Evolutionary conservation across 208 protist species (phyloP).

Genomic region (Trypanosoma boissoni): DNA sequence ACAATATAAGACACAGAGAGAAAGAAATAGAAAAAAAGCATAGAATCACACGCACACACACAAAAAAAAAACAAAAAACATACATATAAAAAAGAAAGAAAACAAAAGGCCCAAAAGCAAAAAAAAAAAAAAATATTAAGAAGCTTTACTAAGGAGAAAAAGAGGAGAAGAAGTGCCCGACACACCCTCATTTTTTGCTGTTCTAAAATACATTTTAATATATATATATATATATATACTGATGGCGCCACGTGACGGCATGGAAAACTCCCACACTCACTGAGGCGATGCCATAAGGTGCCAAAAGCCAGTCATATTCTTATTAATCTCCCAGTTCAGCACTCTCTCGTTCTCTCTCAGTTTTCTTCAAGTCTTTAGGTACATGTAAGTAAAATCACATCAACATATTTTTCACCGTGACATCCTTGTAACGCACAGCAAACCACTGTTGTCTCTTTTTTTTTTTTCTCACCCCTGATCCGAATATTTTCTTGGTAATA

Average conservation of each 20-base stretch:
- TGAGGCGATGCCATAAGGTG: no score
- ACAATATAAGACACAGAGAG: slow-evolving; percentile 1
- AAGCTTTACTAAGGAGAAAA: not conserved
- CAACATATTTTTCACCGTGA: no score
- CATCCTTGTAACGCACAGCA: no score
- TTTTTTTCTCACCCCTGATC: not conserved
- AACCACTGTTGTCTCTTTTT: no score
- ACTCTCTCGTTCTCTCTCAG: no score
- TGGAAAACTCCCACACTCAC: no score
- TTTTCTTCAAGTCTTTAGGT: no score
- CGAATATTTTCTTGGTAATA: not conserved
- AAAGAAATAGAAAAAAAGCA: slow-evolving; percentile 14
- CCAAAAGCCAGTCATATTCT: no score
- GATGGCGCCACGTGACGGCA: no score
- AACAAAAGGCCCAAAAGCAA: slow-evolving; percentile 15
- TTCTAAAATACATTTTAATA: slow-evolving; percentile 14
- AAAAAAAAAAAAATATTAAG: not conserved
- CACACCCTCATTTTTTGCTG: slow-evolving; percentile 8
- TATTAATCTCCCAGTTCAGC: no score
- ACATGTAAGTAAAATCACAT: no score
- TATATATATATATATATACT: slow-evolving; percentile 13
- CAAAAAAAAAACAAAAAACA: slow-evolving; percentile 25
- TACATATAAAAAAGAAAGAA: slow-evolving; percentile 5
- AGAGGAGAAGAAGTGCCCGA: not conserved
- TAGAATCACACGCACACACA: not conserved